phyloP scores from a whole-genome alignment of 805 yeast genomes.

The Hemisphaericaspora nanyangensis region DNA sequence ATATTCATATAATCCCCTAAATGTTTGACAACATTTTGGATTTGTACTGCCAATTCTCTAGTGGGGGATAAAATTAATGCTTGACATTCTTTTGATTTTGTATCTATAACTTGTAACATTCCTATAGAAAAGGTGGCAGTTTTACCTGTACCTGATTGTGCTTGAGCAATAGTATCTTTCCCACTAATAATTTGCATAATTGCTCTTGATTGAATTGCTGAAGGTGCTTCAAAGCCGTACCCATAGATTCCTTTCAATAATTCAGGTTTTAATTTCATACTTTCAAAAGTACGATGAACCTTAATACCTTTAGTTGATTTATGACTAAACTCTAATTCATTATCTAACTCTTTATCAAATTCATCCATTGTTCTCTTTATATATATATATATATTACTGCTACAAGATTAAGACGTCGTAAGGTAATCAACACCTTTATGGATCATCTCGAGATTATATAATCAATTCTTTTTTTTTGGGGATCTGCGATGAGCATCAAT shows the following conservation, averaged over 20 bases:
- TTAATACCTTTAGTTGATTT: constrained; percentile 50
- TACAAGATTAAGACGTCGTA: no score
- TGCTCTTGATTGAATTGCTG: constrained; percentile 97
- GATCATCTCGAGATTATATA: no score
- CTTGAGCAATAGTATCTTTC: constrained; percentile 95
- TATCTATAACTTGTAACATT: constrained; percentile 81
- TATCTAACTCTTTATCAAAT: constrained; percentile 57
- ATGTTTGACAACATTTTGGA: constrained; percentile 80
- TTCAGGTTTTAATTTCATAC: constrained; percentile 39
- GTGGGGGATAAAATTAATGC: constrained; percentile 93
- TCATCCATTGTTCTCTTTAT: constrained; percentile 32
- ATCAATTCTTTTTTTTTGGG: background rate
- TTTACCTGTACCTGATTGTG: constrained; percentile 99
- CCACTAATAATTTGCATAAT: constrained; percentile 92
- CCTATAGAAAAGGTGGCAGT: constrained; percentile 97
- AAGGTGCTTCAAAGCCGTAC: constrained; percentile 94
- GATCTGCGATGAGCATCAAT: background rate
- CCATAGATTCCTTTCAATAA: constrained; percentile 61
- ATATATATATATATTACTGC: no score
- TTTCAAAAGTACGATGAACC: constrained; percentile 45
- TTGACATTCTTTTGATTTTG: constrained; percentile 70
- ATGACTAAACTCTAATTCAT: constrained; percentile 43
- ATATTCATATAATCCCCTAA: constrained; percentile 86
- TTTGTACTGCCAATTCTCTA: constrained; percentile 92
- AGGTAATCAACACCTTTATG: no score